Evolutionary conservation across 768 basidiomycete species (phyloP), one percentile per base, ranked within the genome.

Genomic region (Tulasnella sp.): DNA sequence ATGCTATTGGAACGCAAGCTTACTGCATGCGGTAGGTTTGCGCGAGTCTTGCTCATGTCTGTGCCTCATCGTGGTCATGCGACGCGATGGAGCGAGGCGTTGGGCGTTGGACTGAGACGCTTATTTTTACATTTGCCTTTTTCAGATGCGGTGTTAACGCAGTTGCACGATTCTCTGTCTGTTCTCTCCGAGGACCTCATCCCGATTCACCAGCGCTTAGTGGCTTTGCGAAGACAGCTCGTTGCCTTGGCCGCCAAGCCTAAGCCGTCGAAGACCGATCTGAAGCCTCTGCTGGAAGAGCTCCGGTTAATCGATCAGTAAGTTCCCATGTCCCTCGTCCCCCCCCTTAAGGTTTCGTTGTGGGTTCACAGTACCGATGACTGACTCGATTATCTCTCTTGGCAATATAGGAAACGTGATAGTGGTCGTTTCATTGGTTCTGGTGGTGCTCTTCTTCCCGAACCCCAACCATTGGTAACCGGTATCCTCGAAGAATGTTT

Each of bases 401-500:
- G 51, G 35, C 15, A 13, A 13, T 44, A 76, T 83, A 94, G 94
- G 70, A 92, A 94, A 84, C 94, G 96, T 20, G 95, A 97, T 4
- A 95, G 98, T 83, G 96, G 96, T 75, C 97, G 97, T 84, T 99
- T 98, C 84, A 87, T 97, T 26, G 95, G 94, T 0, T 93, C 94
- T 32, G 93, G 93, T 4, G 96, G 94, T 70, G 83, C 84, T 5
- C 91, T 89, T 76, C 92, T 99, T 0, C 97, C 98, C 40, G 88
- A 91, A 61, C 96, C 96, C 3, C 96, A 98, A 85, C 95, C 95
- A 0, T 86, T 98, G 18, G 93, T 96, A 80, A 92, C 93, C 0
- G 96, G 96, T 0, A 86, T 99, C 70, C 88, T 99, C 7, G 98
- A 99, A 85, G 95, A 97, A 82, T 96, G 95, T 83, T 99, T 99